Evolutionary conservation across 441 rosid genomes (phyloP).

Genomic region (Pelargonium cotyledonis): DNA sequence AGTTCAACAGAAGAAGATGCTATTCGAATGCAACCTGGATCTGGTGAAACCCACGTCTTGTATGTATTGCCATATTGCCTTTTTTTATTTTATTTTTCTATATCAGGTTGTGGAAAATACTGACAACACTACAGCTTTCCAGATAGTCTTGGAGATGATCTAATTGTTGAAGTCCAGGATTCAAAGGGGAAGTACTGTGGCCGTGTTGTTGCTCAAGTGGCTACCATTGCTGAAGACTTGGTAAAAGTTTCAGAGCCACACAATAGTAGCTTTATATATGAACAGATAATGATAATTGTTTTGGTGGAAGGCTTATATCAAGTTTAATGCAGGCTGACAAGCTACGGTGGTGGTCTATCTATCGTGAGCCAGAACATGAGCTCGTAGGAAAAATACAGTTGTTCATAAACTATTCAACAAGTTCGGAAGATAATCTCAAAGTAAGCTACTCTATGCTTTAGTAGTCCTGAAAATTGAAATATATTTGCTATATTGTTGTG

Average conservation of each 20-base stretch:
- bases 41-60: conserved; percentile 94
- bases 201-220: conserved; percentile 90
- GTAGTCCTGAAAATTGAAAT: background rate
- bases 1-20: conserved; percentile 78
- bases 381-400: conserved; percentile 85
- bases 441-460: conserved; percentile 32
- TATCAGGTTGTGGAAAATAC: conserved; percentile 19
- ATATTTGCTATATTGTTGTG: background rate
- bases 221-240: conserved; percentile 69
- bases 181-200: conserved; percentile 82
- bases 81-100: conserved; percentile 10
- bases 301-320: conserved; percentile 27
- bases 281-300: conserved; percentile 12
- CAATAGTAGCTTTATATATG: conserved; percentile 12
- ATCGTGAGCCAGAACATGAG: conserved; percentile 91
- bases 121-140: conserved; percentile 78
- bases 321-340: conserved; percentile 67
- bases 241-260: conserved; percentile 34
- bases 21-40: conserved; percentile 82
- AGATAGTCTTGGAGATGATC: conserved; percentile 89
- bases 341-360: conserved; percentile 95
- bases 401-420: conserved; percentile 70
- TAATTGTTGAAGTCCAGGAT: conserved; percentile 80
- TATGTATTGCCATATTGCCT: conserved; percentile 33
- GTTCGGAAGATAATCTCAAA: conserved; percentile 76